phyloP scores from a whole-genome alignment of 495 filamentous ascomycete species.

The Letharia lupina region DNA sequence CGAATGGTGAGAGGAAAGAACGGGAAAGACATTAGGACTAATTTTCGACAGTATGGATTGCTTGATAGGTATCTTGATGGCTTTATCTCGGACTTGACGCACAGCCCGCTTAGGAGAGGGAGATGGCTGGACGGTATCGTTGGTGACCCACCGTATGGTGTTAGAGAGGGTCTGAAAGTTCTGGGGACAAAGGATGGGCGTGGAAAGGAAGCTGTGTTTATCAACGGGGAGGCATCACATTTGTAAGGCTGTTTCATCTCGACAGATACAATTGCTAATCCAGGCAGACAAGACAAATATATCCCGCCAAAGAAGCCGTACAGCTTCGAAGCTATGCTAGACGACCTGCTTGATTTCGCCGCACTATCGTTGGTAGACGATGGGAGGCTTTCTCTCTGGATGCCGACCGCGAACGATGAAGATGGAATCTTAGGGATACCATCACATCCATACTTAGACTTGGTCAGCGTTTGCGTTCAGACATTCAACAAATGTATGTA shows the following conservation, averaged over 20 bases:
- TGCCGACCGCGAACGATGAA: slow-evolving; percentile 84
- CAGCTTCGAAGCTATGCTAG: slow-evolving; percentile 79
- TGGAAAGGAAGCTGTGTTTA: slow-evolving; percentile 50
- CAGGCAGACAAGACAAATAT: slow-evolving; percentile 58
- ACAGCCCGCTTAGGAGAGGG: slow-evolving; percentile 61
- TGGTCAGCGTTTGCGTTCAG: slow-evolving; percentile 76
- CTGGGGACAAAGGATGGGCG: slow-evolving; percentile 67
- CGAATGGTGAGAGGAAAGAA: slow-evolving; percentile 68
- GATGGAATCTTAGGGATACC: slow-evolving; percentile 66
- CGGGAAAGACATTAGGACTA: slow-evolving; percentile 52
- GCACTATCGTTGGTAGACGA: slow-evolving; percentile 67
- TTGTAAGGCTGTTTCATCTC: slow-evolving; percentile 38
- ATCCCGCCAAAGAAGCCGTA: slow-evolving; percentile 87
- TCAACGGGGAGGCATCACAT: slow-evolving; percentile 64
- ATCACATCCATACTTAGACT: slow-evolving; percentile 62
- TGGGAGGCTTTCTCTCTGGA: slow-evolving; percentile 87
- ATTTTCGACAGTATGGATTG: slow-evolving; percentile 80
- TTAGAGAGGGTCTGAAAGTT: slow-evolving; percentile 84
- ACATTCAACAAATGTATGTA: slow-evolving; percentile 72
- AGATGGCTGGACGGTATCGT: slow-evolving; percentile 78
- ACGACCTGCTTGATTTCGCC: slow-evolving; percentile 80
- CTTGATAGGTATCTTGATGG: slow-evolving; percentile 56
- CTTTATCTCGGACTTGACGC: slow-evolving; percentile 82
- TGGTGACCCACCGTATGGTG: slow-evolving; percentile 98
- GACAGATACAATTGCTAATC: not conserved